Evolutionary conservation across 805 yeast species (phyloP).

Genomic region (Vanderwaltozyma verrucispora): DNA sequence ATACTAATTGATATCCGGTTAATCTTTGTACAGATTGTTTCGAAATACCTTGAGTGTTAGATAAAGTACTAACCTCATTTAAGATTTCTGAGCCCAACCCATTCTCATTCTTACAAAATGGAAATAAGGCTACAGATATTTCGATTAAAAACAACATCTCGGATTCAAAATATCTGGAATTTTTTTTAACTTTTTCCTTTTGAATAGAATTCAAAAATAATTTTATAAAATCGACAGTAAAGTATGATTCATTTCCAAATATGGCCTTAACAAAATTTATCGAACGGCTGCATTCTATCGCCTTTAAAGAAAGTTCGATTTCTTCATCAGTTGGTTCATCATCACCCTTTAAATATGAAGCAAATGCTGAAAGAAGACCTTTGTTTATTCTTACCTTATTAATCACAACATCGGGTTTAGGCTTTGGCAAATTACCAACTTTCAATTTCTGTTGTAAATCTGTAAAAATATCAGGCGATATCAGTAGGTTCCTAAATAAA

Average conservation of each 20-base stretch:
- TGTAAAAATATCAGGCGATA: conserved; percentile 53
- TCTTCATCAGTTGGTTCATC: conserved; percentile 95
- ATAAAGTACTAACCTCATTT: conserved; percentile 10
- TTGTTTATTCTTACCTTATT: conserved; percentile 54
- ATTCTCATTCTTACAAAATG: conserved; percentile 26
- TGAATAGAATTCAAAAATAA: conserved; percentile 30
- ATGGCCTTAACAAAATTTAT: conserved; percentile 52
- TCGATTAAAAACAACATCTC: conserved; percentile 42
- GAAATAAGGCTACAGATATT: conserved; percentile 22
- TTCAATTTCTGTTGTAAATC: conserved; percentile 51
- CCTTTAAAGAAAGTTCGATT: conserved; percentile 72
- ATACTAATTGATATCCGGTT: conserved; percentile 30
- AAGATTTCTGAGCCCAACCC: conserved; percentile 16
- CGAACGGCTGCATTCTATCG: conserved; percentile 72
- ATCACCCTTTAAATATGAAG: conserved; percentile 88
- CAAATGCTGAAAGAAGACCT: conserved; percentile 83
- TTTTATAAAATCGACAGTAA: conserved; percentile 24
- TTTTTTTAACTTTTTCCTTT: conserved; percentile 20
- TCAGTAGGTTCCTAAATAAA: conserved; percentile 61
- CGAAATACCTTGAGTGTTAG: conserved; percentile 11
- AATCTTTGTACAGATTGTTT: conserved; percentile 26
- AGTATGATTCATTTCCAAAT: conserved; percentile 34
- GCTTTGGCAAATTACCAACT: conserved; percentile 45
- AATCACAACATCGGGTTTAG: conserved; percentile 57
- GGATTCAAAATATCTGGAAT: conserved; percentile 34